Conservation (phyloP, 768 basidiomycete genomes). For the Candolleomyces efflorescens region DNA sequence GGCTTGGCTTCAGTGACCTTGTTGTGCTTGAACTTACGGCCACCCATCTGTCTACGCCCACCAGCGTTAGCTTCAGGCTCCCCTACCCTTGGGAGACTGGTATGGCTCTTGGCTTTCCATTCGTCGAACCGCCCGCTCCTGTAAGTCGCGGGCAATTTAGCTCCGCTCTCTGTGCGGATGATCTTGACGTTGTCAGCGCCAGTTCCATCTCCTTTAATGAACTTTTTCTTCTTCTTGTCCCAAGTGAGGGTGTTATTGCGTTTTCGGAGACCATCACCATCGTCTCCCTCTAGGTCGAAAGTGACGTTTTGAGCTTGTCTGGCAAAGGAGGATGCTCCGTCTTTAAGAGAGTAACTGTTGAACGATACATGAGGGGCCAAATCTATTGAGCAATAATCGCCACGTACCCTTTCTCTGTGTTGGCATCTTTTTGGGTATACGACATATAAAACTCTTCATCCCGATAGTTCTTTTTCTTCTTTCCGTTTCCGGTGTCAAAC, state of each 20-base stretch:
- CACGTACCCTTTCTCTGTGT: slow-evolving; percentile 87
- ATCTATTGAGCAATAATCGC: background rate
- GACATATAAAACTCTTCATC: slow-evolving; percentile 92
- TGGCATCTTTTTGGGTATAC: slow-evolving; percentile 82
- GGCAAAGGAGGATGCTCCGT: slow-evolving; percentile 83
- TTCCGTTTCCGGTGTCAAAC: slow-evolving; percentile 46
- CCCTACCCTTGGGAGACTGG: slow-evolving; percentile 76
- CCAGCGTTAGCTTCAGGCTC: slow-evolving; percentile 66
- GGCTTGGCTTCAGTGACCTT: slow-evolving; percentile 63
- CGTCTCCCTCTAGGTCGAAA: slow-evolving; percentile 83
- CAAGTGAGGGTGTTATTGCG: slow-evolving; percentile 71
- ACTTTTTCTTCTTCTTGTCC: slow-evolving; percentile 97
- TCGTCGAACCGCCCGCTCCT: slow-evolving; percentile 93
- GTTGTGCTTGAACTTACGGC: slow-evolving; percentile 72
- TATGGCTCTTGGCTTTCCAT: slow-evolving; percentile 80
- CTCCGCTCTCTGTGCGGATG: slow-evolving; percentile 89
- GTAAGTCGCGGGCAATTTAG: slow-evolving; percentile 86
- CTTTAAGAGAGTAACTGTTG: slow-evolving; percentile 78
- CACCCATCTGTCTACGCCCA: slow-evolving; percentile 24
- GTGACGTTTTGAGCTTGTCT: slow-evolving; percentile 76
- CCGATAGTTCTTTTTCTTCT: slow-evolving; percentile 50
- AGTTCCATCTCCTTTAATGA: slow-evolving; percentile 77
- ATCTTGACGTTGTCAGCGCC: slow-evolving; percentile 94
- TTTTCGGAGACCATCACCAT: slow-evolving; percentile 44
- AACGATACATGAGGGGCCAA: background rate